Evolutionary conservation across 106 monocot genomes (phyloP), one percentile per base, ranked within the genome.

Genomic region (Allium fistulosum): DNA sequence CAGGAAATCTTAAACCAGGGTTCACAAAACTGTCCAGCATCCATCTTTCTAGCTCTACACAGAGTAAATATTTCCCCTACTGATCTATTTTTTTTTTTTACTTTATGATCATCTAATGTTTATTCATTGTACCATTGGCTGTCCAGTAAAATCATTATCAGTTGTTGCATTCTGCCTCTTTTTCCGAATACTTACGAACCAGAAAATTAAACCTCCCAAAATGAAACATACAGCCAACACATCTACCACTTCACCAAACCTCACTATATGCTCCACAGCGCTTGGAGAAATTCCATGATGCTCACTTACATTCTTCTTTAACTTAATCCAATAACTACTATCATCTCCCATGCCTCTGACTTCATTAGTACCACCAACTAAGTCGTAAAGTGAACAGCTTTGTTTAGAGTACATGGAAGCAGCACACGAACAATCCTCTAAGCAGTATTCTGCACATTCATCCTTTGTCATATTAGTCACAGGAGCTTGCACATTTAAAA

Each of bases 281-380:
- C 46, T 47, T 11, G 49, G 1, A 58, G 51, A 28, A 0, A 1
- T 26, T 7, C 47, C 11, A 26, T 65, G 8, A 3, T 22, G 9
- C 9, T 46, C 48, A 17, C 12, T 11, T 11, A 0, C 17, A 14
- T 67, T 61, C 27, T 56, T 76, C 7, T 27, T 27, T 27, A 79
- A 50, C 58, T 85, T 88, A 37, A 88, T 71, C 83, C 77, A 83
- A 49, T 69, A 85, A 58, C 66, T 76, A 7, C n/a, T 51, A 53
- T 69, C 68, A 10, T 51, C 61, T 52, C 57, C 56, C 0, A 0
- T 5, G 16, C 56, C 65, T 10, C 50, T 63, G 4, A 65, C 59
- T 28, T 79, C 69, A 63, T 69, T 61, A 4, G 63, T 72, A 12
- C 88, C 88, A 10, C 66, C 84, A 9, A 80, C 74, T 64, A 85